Conservation (phyloP, 2,329 filamentous ascomycete species). For the Bipolaris cookei region DNA sequence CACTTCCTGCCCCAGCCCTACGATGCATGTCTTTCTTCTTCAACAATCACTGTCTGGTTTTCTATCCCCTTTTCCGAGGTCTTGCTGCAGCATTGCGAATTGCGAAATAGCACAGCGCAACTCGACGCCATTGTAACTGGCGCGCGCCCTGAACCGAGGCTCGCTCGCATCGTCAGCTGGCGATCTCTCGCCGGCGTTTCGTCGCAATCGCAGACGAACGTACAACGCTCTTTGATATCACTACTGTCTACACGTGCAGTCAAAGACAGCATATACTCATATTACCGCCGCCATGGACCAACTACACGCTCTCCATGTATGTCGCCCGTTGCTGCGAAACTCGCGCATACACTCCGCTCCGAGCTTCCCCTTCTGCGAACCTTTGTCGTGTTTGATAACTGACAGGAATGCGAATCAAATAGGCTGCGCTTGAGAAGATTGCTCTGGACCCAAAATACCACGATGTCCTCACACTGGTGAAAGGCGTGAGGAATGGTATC, state of each 20-base stretch:
- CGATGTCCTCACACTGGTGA: slow-evolving; percentile 82
- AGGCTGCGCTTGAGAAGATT: slow-evolving; percentile 76
- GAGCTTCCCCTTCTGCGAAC: neutral
- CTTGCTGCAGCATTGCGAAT: slow-evolving; percentile 1
- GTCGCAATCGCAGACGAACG: slow-evolving; percentile 10
- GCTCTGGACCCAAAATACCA: slow-evolving; percentile 85
- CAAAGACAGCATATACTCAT: neutral
- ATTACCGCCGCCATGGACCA: slow-evolving; percentile 36
- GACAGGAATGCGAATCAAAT: slow-evolving; percentile 5
- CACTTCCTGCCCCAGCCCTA: slow-evolving; percentile 14
- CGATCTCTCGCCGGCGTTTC: slow-evolving; percentile 6
- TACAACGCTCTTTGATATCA: neutral
- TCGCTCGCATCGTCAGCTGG: slow-evolving; percentile 9
- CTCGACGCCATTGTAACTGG: slow-evolving; percentile 24
- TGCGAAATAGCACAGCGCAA: slow-evolving; percentile 8
- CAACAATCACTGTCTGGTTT: neutral
- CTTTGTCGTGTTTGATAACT: slow-evolving; percentile 5
- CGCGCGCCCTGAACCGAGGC: slow-evolving; percentile 35
- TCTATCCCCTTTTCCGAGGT: neutral
- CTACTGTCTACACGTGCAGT: neutral
- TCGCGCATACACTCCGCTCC: neutral
- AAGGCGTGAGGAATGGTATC: slow-evolving; percentile 93
- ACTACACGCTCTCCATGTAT: slow-evolving; percentile 44
- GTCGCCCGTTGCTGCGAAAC: neutral
- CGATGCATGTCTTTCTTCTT: slow-evolving; percentile 3